These are phyloP conservation scores for Eucalyptus pauciflora DNA, from an alignment of 345 rosid species.

Conservation along the genomic window DNA sequence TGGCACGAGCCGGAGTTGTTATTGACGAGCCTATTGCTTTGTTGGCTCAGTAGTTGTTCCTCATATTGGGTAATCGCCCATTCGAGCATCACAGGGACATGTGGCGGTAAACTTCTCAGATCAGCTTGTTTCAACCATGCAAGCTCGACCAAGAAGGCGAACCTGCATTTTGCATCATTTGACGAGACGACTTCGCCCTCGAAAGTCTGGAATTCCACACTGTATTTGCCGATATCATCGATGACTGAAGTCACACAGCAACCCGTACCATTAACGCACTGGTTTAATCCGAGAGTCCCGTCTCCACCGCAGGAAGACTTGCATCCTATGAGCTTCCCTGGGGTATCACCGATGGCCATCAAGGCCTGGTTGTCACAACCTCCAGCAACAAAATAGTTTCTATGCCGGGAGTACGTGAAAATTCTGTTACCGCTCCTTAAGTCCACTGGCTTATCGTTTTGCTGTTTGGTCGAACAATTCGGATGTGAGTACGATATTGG, in stretches of 20 bases:
- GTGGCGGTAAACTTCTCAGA: no score
- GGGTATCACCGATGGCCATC: accelerated
- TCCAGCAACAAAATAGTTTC: accelerated
- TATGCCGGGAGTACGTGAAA: neutral
- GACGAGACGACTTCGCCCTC: accelerated
- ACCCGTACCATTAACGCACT: neutral
- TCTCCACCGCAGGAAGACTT: neutral
- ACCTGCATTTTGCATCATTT: no score
- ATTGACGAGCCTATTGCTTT: neutral
- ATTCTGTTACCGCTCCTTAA: neutral
- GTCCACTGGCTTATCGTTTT: neutral
- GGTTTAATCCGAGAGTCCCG: neutral
- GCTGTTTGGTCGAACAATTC: neutral
- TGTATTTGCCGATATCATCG: neutral
- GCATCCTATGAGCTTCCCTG: neutral
- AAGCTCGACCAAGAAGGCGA: no score
- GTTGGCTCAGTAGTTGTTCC: no score
- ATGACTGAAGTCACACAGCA: neutral
- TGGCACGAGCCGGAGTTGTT: no score
- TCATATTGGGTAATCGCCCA: no score
- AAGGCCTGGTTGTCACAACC: neutral
- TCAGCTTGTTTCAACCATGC: no score
- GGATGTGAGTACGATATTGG: neutral
- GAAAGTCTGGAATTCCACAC: neutral
- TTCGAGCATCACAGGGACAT: no score